phyloP scores from a whole-genome alignment of 192 early-diverging fungal species.

The Dissophora globulifera region DNA sequence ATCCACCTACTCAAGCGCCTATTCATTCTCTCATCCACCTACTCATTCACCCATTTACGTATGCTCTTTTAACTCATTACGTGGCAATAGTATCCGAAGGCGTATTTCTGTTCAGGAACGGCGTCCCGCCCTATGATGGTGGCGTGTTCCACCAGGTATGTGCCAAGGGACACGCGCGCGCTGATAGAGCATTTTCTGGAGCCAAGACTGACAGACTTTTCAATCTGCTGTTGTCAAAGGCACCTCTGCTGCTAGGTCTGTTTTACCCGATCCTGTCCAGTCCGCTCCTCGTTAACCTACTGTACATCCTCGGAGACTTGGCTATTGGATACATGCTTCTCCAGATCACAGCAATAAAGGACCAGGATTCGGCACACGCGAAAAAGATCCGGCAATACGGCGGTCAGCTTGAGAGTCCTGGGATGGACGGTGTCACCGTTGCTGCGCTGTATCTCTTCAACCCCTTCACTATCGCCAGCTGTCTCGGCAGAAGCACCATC shows the following conservation, averaged over 20 bases:
- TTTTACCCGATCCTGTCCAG: conserved; percentile 71
- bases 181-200: too few relatives aligned
- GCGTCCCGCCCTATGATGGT: conserved; percentile 88
- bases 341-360: conserved; percentile 60
- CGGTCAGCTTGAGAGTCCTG: conserved; percentile 18
- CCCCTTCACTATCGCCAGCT: conserved; percentile 82
- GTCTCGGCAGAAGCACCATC: conserved; percentile 78
- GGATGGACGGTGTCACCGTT: conserved; percentile 30
- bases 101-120: conserved; percentile 76
- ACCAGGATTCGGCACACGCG: conserved; percentile 14
- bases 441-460: conserved; percentile 78
- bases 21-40: background rate
- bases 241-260: conserved; percentile 80
- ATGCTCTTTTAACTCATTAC: too few relatives aligned
- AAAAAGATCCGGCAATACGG: conserved; percentile 35
- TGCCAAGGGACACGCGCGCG: too few relatives aligned
- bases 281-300: conserved; percentile 61
- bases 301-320: conserved; percentile 75
- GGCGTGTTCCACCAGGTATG: conserved; percentile 89
- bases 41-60: background rate
- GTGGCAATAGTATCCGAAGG: conserved; percentile 90
- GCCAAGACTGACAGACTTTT: too few relatives aligned
- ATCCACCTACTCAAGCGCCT: background rate
- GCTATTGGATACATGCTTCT: conserved; percentile 68
- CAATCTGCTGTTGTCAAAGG: conserved; percentile 47